phyloP scores from a whole-genome alignment of 73 alveolate genomes.

The Blepharisma stoltei region DNA sequence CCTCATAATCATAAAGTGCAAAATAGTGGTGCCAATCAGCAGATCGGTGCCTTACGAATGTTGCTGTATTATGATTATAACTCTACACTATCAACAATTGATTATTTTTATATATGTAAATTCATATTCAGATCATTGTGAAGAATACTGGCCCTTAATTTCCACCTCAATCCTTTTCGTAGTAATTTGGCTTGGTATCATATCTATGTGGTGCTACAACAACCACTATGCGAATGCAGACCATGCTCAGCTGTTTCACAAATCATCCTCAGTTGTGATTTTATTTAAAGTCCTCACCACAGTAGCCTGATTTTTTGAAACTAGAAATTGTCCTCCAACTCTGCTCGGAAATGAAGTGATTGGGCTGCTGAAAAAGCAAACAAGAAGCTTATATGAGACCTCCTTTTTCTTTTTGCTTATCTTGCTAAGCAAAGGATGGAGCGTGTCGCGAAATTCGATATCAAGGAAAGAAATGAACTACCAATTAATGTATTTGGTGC shows the following conservation, averaged over 20 bases:
- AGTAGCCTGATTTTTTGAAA: neutral
- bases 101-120: no score
- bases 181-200: no score
- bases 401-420: neutral
- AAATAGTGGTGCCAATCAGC: no score
- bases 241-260: constrained; percentile 5
- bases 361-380: constrained; percentile 10
- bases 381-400: constrained; percentile 20
- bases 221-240: neutral
- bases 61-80: no score
- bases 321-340: neutral
- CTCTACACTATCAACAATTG: no score
- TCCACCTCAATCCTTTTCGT: no score
- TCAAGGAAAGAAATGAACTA: constrained; percentile 5
- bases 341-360: neutral
- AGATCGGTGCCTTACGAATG: no score
- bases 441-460: neutral
- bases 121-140: no score
- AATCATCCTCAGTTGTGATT: neutral
- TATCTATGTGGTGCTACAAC: neutral
- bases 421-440: constrained; percentile 17
- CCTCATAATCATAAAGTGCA: no score
- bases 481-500: neutral
- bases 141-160: no score
- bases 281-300: neutral